Percentiles rank a stretch among this genome's conserved stretches.
Evolutionary conservation across 2,329 filamentous ascomycete genomes (phyloP).

Genomic region (Penicillium thymicola): DNA sequence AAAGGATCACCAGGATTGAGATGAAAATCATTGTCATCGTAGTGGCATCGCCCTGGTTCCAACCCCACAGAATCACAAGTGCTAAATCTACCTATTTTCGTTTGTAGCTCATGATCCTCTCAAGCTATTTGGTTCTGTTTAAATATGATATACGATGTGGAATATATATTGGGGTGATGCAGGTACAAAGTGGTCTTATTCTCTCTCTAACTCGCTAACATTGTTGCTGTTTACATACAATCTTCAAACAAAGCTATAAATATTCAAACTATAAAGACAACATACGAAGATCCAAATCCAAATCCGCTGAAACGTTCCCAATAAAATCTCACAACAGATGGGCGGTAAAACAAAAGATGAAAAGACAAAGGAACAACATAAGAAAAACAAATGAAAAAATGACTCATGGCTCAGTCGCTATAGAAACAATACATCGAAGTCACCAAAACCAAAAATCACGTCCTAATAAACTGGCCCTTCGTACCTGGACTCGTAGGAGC

Average conservation of each 20-base stretch:
- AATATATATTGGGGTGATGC: not conserved
- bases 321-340: not conserved
- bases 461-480: conserved; percentile 11
- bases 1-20: too few relatives aligned
- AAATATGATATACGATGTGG: too few relatives aligned
- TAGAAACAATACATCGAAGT: not conserved
- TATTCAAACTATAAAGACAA: not conserved
- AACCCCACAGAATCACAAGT: too few relatives aligned
- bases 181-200: not conserved
- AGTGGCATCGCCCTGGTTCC: too few relatives aligned
- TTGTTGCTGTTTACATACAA: not conserved
- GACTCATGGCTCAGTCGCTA: not conserved
- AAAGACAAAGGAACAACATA: not conserved
- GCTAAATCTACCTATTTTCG: too few relatives aligned
- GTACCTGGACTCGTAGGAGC: conserved; percentile 19
- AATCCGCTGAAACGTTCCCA: not conserved
- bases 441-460: not conserved
- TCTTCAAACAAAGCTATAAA: conserved; percentile 1
- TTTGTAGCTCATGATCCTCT: not conserved
- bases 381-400: not conserved
- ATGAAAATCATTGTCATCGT: too few relatives aligned
- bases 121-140: too few relatives aligned
- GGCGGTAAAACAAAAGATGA: not conserved
- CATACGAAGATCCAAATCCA: not conserved
- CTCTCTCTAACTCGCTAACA: not conserved